Base-by-base conservation (phyloP, 306 rosid genomes). In the Inga leiocalycina region DNA sequence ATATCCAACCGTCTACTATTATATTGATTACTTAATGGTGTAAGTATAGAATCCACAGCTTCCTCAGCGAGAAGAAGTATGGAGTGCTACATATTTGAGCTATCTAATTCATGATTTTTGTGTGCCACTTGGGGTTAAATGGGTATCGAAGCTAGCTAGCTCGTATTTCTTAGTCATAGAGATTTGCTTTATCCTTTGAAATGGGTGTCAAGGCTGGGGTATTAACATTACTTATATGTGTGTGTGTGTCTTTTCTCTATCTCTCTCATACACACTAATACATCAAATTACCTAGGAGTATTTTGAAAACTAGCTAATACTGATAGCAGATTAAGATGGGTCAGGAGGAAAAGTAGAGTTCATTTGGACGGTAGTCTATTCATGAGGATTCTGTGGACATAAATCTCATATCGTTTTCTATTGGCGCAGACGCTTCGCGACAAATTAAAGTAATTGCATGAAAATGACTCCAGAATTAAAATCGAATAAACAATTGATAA, bases 301-400 rank as follows among this genome's bases (percentile, higher is more conserved):
- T 8, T 45, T 45, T 45, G 49, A 45, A 45, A 45, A 45, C 49
- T 8, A 45, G 49, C 49, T 45, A 11, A 45, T 8, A 45, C 49
- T 45, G 49, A 45, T 13, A 10, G 54, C 56, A 62, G 64, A 74
- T 49, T 37, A 43, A 75, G 3, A 69, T 52, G 82, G 80, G 85
- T 69, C 90, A 81, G 57, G 32, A 78, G 57, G 32, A 22, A 77
- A 68, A 49, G 78, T 73, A 68, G 37, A 74, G 46, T 44, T 78
- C 49, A 69, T 64, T 77, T 49, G 70, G 68, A 49, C 80, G 48
- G 41, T 20, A 70, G 75, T 71, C 75, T 5, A 44, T 13, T 76
- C 62, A 45, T 41, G 16, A 41, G 71, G 71, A 43, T 59, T 19
- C 46, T 13, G 57, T 10, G 54, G 71, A 59, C 13, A 76, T 56